Percentiles rank a stretch among this genome's conserved stretches.
phyloP scores from a whole-genome alignment of 129 eudicot genomes.

The Helianthus tuberosus region DNA sequence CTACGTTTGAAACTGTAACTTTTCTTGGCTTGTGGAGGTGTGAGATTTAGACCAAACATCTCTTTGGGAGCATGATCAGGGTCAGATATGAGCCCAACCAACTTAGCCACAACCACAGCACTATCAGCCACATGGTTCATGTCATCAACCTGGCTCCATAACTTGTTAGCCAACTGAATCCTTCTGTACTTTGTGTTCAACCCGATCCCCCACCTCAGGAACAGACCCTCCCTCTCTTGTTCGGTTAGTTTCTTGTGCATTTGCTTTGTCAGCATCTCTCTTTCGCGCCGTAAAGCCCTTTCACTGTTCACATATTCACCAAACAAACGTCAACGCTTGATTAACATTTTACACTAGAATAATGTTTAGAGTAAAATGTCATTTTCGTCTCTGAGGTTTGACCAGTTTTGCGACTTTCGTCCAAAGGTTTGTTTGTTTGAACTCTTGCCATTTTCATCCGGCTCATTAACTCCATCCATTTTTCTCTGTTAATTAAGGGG shows the following conservation, averaged over 20 bases:
- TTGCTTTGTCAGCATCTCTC: constrained; percentile 74
- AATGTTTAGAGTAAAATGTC: too few species aligned
- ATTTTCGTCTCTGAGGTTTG: too few species aligned
- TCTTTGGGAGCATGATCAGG: constrained; percentile 71
- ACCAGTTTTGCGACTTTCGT: too few species aligned
- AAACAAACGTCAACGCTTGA: not conserved
- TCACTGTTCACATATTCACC: constrained; percentile 41
- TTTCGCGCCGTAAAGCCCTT: constrained; percentile 64
- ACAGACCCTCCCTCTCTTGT: constrained; percentile 67
- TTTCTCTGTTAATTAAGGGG: too few species aligned
- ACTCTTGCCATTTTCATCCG: too few species aligned
- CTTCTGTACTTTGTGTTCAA: constrained; percentile 68
- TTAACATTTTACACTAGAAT: too few species aligned
- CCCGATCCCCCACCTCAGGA: constrained; percentile 73
- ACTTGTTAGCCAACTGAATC: constrained; percentile 64
- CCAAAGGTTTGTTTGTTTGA: too few species aligned
- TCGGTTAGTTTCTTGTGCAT: constrained; percentile 78
- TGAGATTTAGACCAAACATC: constrained; percentile 75
- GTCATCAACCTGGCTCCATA: constrained; percentile 68
- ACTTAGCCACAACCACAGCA: constrained; percentile 80
- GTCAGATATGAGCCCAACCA: constrained; percentile 60
- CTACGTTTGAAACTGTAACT: constrained; percentile 66
- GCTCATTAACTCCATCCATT: too few species aligned
- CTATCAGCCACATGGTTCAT: constrained; percentile 81
- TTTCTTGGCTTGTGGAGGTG: constrained; percentile 52